phyloP scores from a whole-genome alignment of 75 land plant genomes.

The Selaginella moellendorffii region DNA sequence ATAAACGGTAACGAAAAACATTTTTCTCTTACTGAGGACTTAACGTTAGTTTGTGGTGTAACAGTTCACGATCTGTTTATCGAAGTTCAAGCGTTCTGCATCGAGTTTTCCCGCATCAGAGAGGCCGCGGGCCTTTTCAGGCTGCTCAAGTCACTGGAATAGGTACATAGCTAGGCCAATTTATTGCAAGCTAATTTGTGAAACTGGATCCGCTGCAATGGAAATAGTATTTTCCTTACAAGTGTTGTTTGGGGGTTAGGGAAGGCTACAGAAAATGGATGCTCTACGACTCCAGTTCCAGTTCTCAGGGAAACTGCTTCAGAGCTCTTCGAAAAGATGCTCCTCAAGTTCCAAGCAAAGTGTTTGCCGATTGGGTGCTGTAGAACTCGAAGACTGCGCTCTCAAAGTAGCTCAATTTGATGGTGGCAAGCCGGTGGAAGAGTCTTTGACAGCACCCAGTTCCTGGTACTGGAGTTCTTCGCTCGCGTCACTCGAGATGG shows the following conservation, averaged over 20 bases:
- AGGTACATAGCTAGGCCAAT: too few relatives aligned
- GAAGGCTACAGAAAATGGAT: too few relatives aligned
- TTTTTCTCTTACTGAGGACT: neutral
- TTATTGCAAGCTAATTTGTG: too few relatives aligned
- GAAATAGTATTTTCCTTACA: too few relatives aligned
- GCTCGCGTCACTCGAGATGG: slow-evolving; percentile 43
- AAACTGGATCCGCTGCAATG: too few relatives aligned
- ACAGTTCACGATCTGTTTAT: slow-evolving; percentile 91
- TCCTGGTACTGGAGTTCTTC: slow-evolving; percentile 66
- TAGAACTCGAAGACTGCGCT: too few relatives aligned
- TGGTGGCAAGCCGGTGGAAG: slow-evolving; percentile 38
- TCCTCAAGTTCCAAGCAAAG: too few relatives aligned
- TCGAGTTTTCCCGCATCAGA: slow-evolving; percentile 85
- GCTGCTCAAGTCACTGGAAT: slow-evolving; percentile 68
- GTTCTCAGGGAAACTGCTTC: too few relatives aligned
- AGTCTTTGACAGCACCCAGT: slow-evolving; percentile 73
- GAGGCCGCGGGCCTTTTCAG: slow-evolving; percentile 88
- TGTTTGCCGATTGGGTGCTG: too few relatives aligned
- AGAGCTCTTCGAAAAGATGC: too few relatives aligned
- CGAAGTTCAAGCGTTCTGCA: slow-evolving; percentile 95
- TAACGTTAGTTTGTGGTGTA: neutral
- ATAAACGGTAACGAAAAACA: slow-evolving; percentile 56
- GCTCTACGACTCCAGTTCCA: too few relatives aligned
- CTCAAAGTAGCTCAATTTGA: slow-evolving; percentile 32
- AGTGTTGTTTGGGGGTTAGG: too few relatives aligned